These are phyloP conservation scores for Boechera divaricarpa DNA, from an alignment of 345 rosid species.

Conservation along the genomic window DNA sequence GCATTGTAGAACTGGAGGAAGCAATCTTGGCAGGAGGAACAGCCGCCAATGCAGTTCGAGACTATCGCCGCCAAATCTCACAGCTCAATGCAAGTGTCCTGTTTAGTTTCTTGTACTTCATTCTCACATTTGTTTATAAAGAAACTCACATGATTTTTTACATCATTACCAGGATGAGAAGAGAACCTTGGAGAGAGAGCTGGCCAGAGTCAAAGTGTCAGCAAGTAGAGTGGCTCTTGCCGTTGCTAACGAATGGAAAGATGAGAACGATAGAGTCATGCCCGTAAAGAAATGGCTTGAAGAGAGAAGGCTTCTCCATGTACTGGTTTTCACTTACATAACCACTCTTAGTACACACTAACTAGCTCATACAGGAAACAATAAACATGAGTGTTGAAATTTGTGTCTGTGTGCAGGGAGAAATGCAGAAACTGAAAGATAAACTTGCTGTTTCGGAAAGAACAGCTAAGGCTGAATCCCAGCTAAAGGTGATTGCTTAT, in stretches of 20 bases:
- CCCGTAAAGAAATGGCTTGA: conserved; percentile 92
- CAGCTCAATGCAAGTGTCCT: conserved; percentile 63
- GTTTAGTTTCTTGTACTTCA: neutral
- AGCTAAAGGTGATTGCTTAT: conserved; percentile 67
- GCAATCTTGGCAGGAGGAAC: conserved; percentile 82
- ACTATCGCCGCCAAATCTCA: conserved; percentile 74
- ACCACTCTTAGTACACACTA: neutral
- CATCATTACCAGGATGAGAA: conserved; percentile 70
- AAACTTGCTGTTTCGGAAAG: conserved; percentile 77
- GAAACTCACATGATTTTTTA: conserved; percentile 8
- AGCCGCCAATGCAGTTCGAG: conserved; percentile 80
- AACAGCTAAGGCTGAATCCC: conserved; percentile 91
- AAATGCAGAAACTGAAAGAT: conserved; percentile 84
- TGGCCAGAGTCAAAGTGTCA: conserved; percentile 80
- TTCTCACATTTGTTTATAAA: neutral
- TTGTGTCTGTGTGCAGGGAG: conserved; percentile 60
- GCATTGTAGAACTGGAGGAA: conserved; percentile 82
- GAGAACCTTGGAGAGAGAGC: conserved; percentile 92
- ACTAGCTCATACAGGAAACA: neutral
- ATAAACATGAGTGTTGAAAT: neutral
- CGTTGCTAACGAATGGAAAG: conserved; percentile 97
- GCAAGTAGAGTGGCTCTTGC: conserved; percentile 84
- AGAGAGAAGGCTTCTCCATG: conserved; percentile 89
- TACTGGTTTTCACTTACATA: conserved; percentile 32
- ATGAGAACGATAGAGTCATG: conserved; percentile 89